A percentile compares a stretch with the other conserved stretches of the same genome.
Conservation (phyloP, 768 basidiomycete genomes). For the Lactarius evosmus region DNA sequence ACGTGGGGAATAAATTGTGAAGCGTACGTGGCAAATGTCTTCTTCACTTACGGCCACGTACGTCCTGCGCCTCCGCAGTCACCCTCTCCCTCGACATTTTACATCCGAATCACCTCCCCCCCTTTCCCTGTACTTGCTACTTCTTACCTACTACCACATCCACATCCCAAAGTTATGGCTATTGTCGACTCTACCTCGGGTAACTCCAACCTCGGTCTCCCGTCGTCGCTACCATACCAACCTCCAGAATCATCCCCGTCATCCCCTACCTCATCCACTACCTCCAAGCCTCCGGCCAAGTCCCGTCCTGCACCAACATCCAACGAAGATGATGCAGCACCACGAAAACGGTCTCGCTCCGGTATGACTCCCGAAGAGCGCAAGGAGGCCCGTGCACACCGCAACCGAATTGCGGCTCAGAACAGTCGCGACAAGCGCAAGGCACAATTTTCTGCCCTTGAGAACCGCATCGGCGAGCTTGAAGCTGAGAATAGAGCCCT, state of each 20-base stretch:
- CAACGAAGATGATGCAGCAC: constrained; percentile 35
- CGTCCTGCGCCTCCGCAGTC: constrained; percentile 28
- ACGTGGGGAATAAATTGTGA: neutral
- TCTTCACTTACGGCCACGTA: constrained; percentile 31
- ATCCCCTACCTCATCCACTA: constrained; percentile 6
- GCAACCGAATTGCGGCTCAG: constrained; percentile 92
- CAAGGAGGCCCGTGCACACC: constrained; percentile 83
- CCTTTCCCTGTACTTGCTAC: neutral
- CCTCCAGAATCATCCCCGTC: constrained; percentile 19
- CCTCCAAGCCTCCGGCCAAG: constrained; percentile 25
- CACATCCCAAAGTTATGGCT: constrained; percentile 11
- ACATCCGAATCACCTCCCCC: neutral
- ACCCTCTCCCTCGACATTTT: constrained; percentile 8
- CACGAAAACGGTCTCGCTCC: constrained; percentile 74
- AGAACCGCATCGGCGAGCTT: constrained; percentile 85
- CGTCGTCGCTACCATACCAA: constrained; percentile 11
- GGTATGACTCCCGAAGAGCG: constrained; percentile 67
- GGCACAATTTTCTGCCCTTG: constrained; percentile 86
- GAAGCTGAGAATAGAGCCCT: constrained; percentile 82
- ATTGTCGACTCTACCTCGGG: constrained; percentile 4
- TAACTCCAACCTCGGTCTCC: constrained; percentile 7
- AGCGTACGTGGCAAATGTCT: constrained; percentile 19
- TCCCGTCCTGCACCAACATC: constrained; percentile 25
- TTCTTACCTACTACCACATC: constrained; percentile 5
- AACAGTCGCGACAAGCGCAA: constrained; percentile 90